Percentiles rank a stretch among this genome's conserved stretches.
Conservation (phyloP, 139 green algal genomes). For the Eudorina sp. region DNA sequence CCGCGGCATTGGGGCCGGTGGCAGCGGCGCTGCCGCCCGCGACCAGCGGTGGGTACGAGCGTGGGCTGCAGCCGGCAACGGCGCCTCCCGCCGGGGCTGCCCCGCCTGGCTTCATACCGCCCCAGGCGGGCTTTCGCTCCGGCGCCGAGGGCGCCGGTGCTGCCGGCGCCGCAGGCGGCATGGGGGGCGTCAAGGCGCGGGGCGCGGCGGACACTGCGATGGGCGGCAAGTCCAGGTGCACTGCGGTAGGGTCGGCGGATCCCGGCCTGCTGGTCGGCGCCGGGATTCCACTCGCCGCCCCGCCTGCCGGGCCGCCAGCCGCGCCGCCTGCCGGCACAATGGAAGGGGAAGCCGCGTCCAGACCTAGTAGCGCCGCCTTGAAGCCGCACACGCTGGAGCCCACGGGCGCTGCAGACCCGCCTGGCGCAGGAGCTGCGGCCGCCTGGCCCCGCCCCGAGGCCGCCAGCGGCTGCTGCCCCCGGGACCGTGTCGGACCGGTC, state of each 20-base stretch:
- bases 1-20: neutral
- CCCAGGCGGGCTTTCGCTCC: constrained; percentile 41
- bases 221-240: neutral
- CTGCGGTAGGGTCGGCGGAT: neutral
- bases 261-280: no score
- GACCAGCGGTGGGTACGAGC: constrained; percentile 20
- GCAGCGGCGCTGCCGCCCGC: neutral
- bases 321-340: neutral
- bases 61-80: constrained; percentile 2
- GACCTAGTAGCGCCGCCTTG: constrained; percentile 35
- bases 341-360: neutral
- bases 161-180: neutral
- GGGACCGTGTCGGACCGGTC: neutral
- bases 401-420: neutral
- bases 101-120: neutral
- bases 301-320: no score
- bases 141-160: neutral
- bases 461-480: neutral
- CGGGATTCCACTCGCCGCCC: no score
- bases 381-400: neutral
- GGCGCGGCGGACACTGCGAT: neutral
- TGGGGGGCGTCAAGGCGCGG: neutral
- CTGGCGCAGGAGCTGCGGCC: neutral
- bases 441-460: no score
- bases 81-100: no score